Conservation (phyloP, 371 early-diverging fungal genomes). For the Saksenaea oblongispora region DNA sequence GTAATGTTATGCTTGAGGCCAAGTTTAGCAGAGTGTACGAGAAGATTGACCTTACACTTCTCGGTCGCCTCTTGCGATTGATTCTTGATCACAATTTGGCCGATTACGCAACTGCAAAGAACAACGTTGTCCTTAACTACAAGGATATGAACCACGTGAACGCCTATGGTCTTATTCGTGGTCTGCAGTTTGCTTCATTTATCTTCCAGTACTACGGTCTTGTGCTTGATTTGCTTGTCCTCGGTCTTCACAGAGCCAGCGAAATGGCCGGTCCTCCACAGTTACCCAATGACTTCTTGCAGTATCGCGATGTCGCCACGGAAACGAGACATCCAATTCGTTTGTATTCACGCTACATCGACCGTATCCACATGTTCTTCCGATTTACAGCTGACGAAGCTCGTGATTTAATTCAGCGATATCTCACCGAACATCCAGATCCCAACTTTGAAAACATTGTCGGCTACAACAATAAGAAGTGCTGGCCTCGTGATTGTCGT, state of each 20-base stretch:
- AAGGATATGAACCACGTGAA: slow-evolving; percentile 99
- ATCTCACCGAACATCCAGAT: slow-evolving; percentile 97
- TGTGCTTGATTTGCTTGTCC: slow-evolving; percentile 93
- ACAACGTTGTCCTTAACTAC: slow-evolving; percentile 95
- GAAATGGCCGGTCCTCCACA: slow-evolving; percentile 97
- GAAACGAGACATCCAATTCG: slow-evolving; percentile 97
- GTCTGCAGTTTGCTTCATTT: slow-evolving; percentile 98
- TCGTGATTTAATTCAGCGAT: slow-evolving; percentile 94
- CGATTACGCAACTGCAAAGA: slow-evolving; percentile 99
- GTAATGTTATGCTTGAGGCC: slow-evolving; percentile 95
- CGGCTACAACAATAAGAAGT: slow-evolving; percentile 95
- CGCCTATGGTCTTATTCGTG: slow-evolving; percentile 95
- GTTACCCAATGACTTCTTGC: slow-evolving; percentile 95
- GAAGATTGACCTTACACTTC: slow-evolving; percentile 97
- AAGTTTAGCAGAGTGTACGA: slow-evolving; percentile 90
- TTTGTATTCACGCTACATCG: slow-evolving; percentile 94
- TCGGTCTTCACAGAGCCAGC: slow-evolving; percentile 93
- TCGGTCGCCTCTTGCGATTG: slow-evolving; percentile 93
- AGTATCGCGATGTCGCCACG: slow-evolving; percentile 90
- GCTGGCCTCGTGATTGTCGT: slow-evolving; percentile 98
- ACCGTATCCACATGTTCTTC: slow-evolving; percentile 92
- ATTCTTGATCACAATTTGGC: slow-evolving; percentile 98
- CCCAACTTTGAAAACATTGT: slow-evolving; percentile 99
- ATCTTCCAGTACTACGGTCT: slow-evolving; percentile 98
- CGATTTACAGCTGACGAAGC: slow-evolving; percentile 93